A percentile compares a stretch with the other conserved stretches of the same genome.
Conservation (phyloP, 2,329 filamentous ascomycete genomes). For the Fusarium ramigenum region DNA sequence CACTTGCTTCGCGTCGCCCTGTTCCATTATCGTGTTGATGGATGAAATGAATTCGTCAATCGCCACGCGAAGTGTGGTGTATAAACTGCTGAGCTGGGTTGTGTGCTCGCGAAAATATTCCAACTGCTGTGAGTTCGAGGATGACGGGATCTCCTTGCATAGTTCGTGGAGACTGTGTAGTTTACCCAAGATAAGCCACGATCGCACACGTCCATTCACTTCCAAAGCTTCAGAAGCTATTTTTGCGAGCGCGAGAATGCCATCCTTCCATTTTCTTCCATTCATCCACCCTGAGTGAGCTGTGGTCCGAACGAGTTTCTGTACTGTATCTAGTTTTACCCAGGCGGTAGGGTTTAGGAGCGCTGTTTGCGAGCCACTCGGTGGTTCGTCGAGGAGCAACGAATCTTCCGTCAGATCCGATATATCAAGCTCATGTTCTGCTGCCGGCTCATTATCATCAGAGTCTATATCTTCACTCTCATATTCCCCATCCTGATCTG, state of each 20-base stretch:
- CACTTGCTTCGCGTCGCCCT: neutral
- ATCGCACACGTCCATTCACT: neutral
- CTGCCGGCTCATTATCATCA: neutral
- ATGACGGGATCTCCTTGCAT: slow-evolving; percentile 25
- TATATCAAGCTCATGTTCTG: neutral
- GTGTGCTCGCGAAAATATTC: slow-evolving; percentile 20
- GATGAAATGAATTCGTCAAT: slow-evolving; percentile 12
- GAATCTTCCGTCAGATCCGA: slow-evolving; percentile 23
- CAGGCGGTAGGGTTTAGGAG: neutral
- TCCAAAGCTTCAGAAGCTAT: neutral
- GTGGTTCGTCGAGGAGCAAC: slow-evolving; percentile 28
- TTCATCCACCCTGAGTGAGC: slow-evolving; percentile 22
- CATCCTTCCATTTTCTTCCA: slow-evolving; percentile 20
- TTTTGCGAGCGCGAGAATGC: neutral
- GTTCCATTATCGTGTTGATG: slow-evolving; percentile 5
- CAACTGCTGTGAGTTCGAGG: slow-evolving; percentile 19
- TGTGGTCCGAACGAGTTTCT: slow-evolving; percentile 13
- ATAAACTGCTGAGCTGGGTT: neutral
- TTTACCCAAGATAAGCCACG: slow-evolving; percentile 18
- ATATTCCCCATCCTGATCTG: neutral
- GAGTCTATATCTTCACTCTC: neutral
- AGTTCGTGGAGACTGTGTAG: slow-evolving; percentile 23
- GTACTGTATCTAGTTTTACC: slow-evolving; percentile 11
- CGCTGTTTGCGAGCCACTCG: neutral
- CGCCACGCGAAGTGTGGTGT: slow-evolving; percentile 11